Conservation (phyloP, 2,329 filamentous ascomycete genomes). For the Capronia americana region DNA sequence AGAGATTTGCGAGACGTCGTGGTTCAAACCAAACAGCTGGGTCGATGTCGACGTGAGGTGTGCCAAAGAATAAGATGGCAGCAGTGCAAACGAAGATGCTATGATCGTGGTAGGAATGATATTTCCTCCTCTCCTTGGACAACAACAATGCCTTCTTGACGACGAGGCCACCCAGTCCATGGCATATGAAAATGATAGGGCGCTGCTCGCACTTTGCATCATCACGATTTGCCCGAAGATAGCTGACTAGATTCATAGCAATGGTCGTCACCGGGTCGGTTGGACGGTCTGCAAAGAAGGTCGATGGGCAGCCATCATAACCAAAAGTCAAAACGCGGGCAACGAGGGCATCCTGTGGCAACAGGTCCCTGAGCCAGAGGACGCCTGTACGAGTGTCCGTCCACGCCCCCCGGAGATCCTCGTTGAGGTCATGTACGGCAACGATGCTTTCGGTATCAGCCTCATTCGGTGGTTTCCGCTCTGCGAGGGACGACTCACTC, state of each 20-base stretch:
- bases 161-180: slow-evolving; percentile 49
- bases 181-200: slow-evolving; percentile 50
- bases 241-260: slow-evolving; percentile 44
- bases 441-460: slow-evolving; percentile 33
- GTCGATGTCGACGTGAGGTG: slow-evolving; percentile 45
- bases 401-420: slow-evolving; percentile 35
- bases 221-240: slow-evolving; percentile 44
- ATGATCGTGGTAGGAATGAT: slow-evolving; percentile 38
- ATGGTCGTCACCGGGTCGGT: slow-evolving; percentile 38
- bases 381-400: slow-evolving; percentile 33
- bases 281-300: not conserved
- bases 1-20: not conserved
- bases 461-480: no score
- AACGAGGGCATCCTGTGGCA: slow-evolving; percentile 26
- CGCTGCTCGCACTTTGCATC: slow-evolving; percentile 40
- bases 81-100: slow-evolving; percentile 45
- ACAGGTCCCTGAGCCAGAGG: slow-evolving; percentile 39
- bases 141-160: slow-evolving; percentile 46
- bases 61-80: slow-evolving; percentile 49
- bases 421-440: slow-evolving; percentile 40
- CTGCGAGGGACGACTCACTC: not conserved
- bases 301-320: slow-evolving; percentile 23
- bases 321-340: slow-evolving; percentile 35
- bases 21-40: slow-evolving; percentile 40
- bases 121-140: slow-evolving; percentile 39